A percentile compares a stretch with the other conserved stretches of the same genome.
Evolutionary conservation across 495 filamentous ascomycete species (phyloP).

Genomic region (Rusavskia elegans): DNA sequence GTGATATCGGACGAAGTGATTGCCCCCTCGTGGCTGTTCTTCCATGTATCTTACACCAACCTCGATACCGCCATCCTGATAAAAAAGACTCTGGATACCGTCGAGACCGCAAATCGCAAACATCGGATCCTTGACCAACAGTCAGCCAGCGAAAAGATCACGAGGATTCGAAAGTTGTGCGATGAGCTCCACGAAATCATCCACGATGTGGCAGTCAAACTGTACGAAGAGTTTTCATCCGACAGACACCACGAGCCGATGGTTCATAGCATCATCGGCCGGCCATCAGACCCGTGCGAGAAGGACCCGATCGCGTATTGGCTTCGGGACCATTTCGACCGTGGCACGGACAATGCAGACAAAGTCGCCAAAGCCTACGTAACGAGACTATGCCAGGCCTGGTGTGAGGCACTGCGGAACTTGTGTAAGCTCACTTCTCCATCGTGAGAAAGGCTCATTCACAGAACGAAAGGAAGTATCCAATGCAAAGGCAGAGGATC

Average conservation of each 20-base stretch:
- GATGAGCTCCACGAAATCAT: neutral
- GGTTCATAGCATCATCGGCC: neutral
- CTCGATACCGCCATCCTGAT: conserved; percentile 1
- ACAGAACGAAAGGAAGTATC: too few species aligned
- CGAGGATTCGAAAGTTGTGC: neutral
- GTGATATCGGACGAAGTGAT: conserved; percentile 6
- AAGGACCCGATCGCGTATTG: neutral
- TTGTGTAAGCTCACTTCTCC: neutral
- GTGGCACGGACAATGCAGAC: neutral
- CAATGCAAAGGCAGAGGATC: too few species aligned
- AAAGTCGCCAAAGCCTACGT: conserved; percentile 1
- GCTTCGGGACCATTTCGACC: neutral
- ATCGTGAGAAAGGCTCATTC: too few species aligned
- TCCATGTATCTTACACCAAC: conserved; percentile 12
- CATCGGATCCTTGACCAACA: neutral
- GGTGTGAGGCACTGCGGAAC: neutral
- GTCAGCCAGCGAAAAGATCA: neutral
- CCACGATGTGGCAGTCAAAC: neutral
- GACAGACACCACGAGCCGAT: neutral
- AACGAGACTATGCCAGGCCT: neutral
- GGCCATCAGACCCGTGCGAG: neutral
- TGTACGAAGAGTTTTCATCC: neutral
- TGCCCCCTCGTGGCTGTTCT: conserved; percentile 16
- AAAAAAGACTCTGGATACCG: neutral
- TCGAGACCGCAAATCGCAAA: neutral